A percentile compares a stretch with the other conserved stretches of the same genome.
Evolutionary conservation across 768 basidiomycete genomes (phyloP).

Genomic region (Kondoa subrosea): DNA sequence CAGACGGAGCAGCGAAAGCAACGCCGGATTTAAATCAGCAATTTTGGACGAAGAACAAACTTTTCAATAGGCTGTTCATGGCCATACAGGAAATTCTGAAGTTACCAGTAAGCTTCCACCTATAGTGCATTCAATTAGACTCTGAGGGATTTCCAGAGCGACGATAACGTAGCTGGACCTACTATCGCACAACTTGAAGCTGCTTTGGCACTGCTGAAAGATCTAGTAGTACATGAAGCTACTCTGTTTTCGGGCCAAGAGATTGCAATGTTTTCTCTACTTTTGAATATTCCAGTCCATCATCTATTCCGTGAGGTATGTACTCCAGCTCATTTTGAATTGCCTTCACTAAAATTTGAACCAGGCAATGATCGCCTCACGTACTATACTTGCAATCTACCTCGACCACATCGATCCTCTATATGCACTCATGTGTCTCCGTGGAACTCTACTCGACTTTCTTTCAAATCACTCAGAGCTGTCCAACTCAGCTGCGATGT

Average conservation of each 20-base stretch:
- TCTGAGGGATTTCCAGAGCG: neutral
- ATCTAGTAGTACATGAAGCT: conserved; percentile 24
- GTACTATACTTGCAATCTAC: conserved; percentile 19
- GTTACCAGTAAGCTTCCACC: neutral
- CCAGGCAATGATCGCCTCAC: conserved; percentile 23
- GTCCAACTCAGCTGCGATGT: neutral
- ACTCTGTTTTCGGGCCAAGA: conserved; percentile 22
- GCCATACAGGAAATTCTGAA: neutral
- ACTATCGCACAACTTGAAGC: neutral
- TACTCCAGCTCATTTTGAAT: neutral
- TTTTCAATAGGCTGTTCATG: conserved; percentile 3
- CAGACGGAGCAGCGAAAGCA: too few relatives aligned
- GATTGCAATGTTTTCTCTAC: conserved; percentile 17
- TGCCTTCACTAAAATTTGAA: neutral
- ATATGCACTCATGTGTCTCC: conserved; percentile 22
- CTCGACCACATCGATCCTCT: conserved; percentile 23
- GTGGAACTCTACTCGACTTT: conserved; percentile 11
- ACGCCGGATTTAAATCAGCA: neutral
- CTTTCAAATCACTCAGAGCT: neutral
- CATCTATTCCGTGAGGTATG: conserved; percentile 15
- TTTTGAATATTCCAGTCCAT: conserved; percentile 19
- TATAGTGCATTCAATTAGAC: neutral
- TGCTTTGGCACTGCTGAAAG: conserved; percentile 20
- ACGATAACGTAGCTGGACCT: neutral
- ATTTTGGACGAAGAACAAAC: conserved; percentile 6